Base-by-base conservation (phyloP, 768 basidiomycete species). In the Lentinula raphanica region DNA sequence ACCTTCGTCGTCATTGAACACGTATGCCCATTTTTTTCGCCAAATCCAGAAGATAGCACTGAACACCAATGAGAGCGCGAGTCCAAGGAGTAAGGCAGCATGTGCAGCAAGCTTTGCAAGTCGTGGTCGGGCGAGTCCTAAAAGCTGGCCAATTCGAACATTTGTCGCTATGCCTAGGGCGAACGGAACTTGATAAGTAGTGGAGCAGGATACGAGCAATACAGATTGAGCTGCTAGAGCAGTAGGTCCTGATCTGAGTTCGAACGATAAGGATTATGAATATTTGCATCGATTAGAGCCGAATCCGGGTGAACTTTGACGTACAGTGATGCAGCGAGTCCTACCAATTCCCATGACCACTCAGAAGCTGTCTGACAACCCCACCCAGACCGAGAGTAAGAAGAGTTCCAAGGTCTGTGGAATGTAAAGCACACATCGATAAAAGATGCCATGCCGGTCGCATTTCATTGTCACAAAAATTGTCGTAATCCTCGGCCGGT, bases 271-370 rank as follows among this genome's bases (percentile, higher is more conserved):
- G 13, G 19, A 35, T 35, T 13, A 13, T 35, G 8, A 56, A 42
- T 17, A 17, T 51, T 42, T 11, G 15, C n/a, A 42, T 17, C 11
- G 29, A 17, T n/a, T n/a, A 17, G 13, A 35, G 1, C 2, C 19
- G 12, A 15, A n/a, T 29, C 13, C 5, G 39, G 31, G 29, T 3
- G 8, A 12, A 2, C 27, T 11, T 7, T 19, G 6, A 68, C 77
- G 56, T 62, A 79, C 74, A 79, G 62, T 62, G 76, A 77, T 3
- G 81, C 80, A 5, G 76, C 80, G 2, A 83, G 73, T 21, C 85
- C 86, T 29, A 90, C 71, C 5, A 93, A 79, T 71, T 96, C 94
- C 96, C 96, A 96, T 36, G 89, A 98, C 96, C 95, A 98, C 70
- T 97, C 96, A 3, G 84, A 85, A 1, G 91, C 92, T 2, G 83